A percentile compares a stretch with the other conserved stretches of the same genome.
phyloP scores from a whole-genome alignment of 352 stramenopile genomes.

The Phytophthora lateralis region DNA sequence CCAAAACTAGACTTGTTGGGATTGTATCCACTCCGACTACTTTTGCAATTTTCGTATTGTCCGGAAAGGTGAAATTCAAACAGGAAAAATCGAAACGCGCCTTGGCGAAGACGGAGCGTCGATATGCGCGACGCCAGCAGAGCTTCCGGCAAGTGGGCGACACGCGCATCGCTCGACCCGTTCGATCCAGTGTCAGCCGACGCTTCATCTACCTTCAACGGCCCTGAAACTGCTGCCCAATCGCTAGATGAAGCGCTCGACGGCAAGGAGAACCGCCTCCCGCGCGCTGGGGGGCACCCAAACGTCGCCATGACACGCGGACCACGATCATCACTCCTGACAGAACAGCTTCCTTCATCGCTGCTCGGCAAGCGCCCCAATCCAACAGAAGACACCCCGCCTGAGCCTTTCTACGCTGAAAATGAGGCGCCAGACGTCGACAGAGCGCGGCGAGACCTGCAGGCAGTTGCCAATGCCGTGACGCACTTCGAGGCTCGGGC shows the following conservation, averaged over 20 bases:
- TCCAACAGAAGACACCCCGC: background rate
- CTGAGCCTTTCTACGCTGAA: slow-evolving; percentile 8
- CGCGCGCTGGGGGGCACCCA: slow-evolving; percentile 13
- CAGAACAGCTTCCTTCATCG: slow-evolving; percentile 1
- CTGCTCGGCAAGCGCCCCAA: slow-evolving; percentile 34
- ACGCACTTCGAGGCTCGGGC: slow-evolving; percentile 33
- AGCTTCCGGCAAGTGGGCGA: slow-evolving; percentile 33
- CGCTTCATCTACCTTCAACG: slow-evolving; percentile 5
- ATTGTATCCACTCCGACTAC: slow-evolving; percentile 1
- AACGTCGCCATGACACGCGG: slow-evolving; percentile 29
- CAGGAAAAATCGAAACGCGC: slow-evolving; percentile 14
- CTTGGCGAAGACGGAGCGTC: slow-evolving; percentile 9
- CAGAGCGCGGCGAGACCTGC: slow-evolving; percentile 3
- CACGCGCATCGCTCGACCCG: slow-evolving; percentile 31
- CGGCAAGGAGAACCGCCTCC: slow-evolving; percentile 38
- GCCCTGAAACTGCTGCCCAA: slow-evolving; percentile 16
- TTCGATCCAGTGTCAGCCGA: slow-evolving; percentile 12
- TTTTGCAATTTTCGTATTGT: background rate
- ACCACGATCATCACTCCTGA: background rate
- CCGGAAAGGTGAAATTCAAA: slow-evolving; percentile 15
- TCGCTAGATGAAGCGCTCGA: slow-evolving; percentile 13
- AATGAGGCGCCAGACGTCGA: slow-evolving; percentile 7
- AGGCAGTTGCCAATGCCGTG: slow-evolving; percentile 6
- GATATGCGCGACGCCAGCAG: slow-evolving; percentile 17
- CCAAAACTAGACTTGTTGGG: background rate